A percentile compares a stretch with the other conserved stretches of the same genome.
phyloP scores from a whole-genome alignment of 2,329 filamentous ascomycete genomes.

The Cladosporium colombiae region DNA sequence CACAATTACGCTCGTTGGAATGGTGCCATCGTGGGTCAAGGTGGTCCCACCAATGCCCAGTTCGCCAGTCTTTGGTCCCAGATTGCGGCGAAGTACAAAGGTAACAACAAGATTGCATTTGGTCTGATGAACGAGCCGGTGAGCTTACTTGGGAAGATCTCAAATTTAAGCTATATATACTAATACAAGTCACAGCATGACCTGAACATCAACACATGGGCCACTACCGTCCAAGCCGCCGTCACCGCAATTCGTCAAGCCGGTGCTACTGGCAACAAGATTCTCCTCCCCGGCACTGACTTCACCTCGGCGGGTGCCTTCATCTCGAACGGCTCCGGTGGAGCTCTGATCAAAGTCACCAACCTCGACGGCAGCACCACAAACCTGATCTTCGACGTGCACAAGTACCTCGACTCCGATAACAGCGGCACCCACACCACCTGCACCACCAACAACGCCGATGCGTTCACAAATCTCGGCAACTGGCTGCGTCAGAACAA shows the following conservation, averaged over 20 bases:
- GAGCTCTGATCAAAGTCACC: slow-evolving; percentile 14
- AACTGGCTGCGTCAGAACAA: slow-evolving; percentile 42
- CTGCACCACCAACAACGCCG: slow-evolving; percentile 39
- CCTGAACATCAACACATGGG: slow-evolving; percentile 58
- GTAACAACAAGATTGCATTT: slow-evolving; percentile 58
- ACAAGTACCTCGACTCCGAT: slow-evolving; percentile 46
- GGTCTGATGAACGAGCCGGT: slow-evolving; percentile 68
- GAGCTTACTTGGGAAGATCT: no score
- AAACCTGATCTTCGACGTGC: slow-evolving; percentile 44
- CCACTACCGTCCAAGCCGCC: slow-evolving; percentile 59
- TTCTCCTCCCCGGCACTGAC: slow-evolving; percentile 64
- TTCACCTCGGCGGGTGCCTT: slow-evolving; percentile 37
- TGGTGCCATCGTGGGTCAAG: slow-evolving; percentile 64
- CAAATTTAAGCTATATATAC: no score
- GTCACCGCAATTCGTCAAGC: slow-evolving; percentile 66
- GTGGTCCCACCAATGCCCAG: slow-evolving; percentile 60
- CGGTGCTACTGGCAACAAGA: slow-evolving; percentile 64
- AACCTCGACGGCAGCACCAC: slow-evolving; percentile 34
- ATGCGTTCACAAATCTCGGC: slow-evolving; percentile 39
- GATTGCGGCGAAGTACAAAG: slow-evolving; percentile 59
- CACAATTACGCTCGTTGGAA: slow-evolving; percentile 55
- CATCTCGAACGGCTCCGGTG: slow-evolving; percentile 19
- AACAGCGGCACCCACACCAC: slow-evolving; percentile 40
- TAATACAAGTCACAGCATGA: slow-evolving; percentile 35
- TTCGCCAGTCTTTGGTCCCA: slow-evolving; percentile 61